A percentile compares a stretch with the other conserved stretches of the same genome.
These are phyloP conservation scores for Fraxinus paxiana DNA, from an alignment of 305 asterid species.

Conservation along the genomic window DNA sequence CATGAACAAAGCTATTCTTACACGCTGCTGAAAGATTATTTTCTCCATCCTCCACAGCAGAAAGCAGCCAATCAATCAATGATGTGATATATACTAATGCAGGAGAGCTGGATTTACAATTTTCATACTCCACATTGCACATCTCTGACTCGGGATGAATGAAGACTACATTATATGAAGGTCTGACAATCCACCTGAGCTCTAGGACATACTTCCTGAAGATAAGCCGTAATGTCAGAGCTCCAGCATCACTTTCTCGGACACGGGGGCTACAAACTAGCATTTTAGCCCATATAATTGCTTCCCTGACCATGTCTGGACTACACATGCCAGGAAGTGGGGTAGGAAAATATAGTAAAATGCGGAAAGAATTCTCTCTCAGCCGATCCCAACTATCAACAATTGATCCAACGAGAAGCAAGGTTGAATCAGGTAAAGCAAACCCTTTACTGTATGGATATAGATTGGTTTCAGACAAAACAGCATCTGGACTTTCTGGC, in stretches of 20 bases:
- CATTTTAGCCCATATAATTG: constrained; percentile 84
- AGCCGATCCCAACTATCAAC: constrained; percentile 96
- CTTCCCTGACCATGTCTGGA: constrained; percentile 52
- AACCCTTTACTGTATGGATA: constrained; percentile 65
- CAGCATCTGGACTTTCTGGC: constrained; percentile 35
- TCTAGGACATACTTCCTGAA: constrained; percentile 85
- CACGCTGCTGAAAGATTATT: constrained; percentile 84
- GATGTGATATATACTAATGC: constrained; percentile 61
- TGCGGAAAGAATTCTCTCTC: constrained; percentile 70
- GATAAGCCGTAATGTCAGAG: constrained; percentile 77
- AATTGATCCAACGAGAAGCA: constrained; percentile 85
- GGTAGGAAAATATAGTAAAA: constrained; percentile 75
- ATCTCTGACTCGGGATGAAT: constrained; percentile 30
- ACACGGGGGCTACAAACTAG: constrained; percentile 94
- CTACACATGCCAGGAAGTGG: constrained; percentile 80
- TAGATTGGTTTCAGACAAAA: constrained; percentile 43
- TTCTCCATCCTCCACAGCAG: constrained; percentile 80
- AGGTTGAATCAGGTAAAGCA: constrained; percentile 62
- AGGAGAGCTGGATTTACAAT: constrained; percentile 39
- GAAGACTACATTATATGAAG: constrained; percentile 50
- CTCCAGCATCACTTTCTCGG: constrained; percentile 98
- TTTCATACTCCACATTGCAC: constrained; percentile 31
- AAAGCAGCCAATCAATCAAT: constrained; percentile 77
- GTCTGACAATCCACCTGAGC: constrained; percentile 63
- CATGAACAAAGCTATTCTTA: constrained; percentile 86